Evolutionary conservation across 2,329 filamentous ascomycete genomes (phyloP).

Genomic region (Endoconidiophora polonica): DNA sequence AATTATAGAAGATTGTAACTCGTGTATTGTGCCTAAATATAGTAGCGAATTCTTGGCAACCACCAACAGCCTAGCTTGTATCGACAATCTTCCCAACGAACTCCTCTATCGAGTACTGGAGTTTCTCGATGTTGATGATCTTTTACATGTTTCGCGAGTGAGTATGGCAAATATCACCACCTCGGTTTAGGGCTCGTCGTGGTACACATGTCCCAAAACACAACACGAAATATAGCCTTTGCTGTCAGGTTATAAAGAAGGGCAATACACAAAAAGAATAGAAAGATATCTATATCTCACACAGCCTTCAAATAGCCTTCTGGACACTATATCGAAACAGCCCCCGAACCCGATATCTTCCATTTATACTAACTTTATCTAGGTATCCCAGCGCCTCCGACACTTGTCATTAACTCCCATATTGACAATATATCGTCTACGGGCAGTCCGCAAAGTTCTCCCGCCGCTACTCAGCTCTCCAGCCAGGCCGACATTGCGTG

Average conservation of each 20-base stretch:
- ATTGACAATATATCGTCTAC: conserved; percentile 45
- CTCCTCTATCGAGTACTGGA: conserved; percentile 37
- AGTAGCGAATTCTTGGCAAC: too few species aligned
- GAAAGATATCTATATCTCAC: neutral
- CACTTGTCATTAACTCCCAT: conserved; percentile 46
- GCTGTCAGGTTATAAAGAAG: too few species aligned
- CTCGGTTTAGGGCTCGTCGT: too few species aligned
- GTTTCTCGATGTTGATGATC: conserved; percentile 39
- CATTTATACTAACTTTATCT: conserved; percentile 5
- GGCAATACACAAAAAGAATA: neutral
- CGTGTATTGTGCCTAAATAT: too few species aligned
- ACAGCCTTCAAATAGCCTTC: neutral
- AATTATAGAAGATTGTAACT: too few species aligned
- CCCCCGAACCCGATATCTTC: neutral
- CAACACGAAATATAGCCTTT: too few species aligned
- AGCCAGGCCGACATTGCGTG: conserved; percentile 39
- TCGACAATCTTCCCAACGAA: conserved; percentile 34
- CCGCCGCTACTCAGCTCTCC: conserved; percentile 38
- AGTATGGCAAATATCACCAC: conserved; percentile 16
- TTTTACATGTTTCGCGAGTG: conserved; percentile 40
- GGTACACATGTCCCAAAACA: too few species aligned
- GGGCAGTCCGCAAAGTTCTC: conserved; percentile 36
- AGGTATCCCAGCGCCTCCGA: conserved; percentile 48
- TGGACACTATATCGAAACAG: neutral
- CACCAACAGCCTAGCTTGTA: neutral